phyloP scores from a whole-genome alignment of 768 basidiomycete species.

The Dioszegia aurantiaca region DNA sequence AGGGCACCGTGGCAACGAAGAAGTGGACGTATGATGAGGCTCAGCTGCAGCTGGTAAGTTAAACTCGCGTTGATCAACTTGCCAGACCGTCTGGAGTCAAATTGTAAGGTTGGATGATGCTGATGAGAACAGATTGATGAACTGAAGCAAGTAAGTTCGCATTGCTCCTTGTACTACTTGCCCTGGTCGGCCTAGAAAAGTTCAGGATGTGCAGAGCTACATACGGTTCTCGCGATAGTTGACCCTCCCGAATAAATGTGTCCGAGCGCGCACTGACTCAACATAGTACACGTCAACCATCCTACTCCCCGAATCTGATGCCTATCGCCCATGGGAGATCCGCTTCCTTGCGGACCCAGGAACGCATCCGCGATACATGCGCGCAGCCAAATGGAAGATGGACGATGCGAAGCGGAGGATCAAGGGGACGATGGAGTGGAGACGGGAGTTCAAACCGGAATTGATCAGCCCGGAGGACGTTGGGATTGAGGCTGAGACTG shows the following conservation, averaged over 20 bases:
- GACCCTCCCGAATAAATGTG: not conserved
- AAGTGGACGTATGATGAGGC: conserved; percentile 66
- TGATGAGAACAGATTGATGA: conserved; percentile 56
- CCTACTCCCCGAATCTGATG: conserved; percentile 64
- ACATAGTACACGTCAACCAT: conserved; percentile 71
- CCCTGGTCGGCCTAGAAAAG: too few species aligned
- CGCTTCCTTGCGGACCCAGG: conserved; percentile 73
- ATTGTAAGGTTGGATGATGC: too few species aligned
- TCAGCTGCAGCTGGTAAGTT: conserved; percentile 56
- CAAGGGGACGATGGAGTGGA: conserved; percentile 76
- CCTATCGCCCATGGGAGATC: conserved; percentile 72
- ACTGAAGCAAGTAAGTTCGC: conserved; percentile 60
- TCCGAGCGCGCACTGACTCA: conserved; percentile 4
- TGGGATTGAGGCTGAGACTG: conserved; percentile 72
- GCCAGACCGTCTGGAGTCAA: too few species aligned
- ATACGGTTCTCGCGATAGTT: too few species aligned
- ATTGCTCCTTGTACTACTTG: too few species aligned
- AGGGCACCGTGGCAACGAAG: conserved; percentile 57
- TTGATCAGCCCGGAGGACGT: conserved; percentile 75
- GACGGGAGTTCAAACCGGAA: conserved; percentile 79
- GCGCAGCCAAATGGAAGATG: conserved; percentile 79
- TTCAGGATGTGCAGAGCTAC: too few species aligned
- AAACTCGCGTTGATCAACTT: not conserved
- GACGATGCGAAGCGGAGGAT: conserved; percentile 74
- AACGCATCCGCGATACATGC: conserved; percentile 68